Evolutionary conservation across 768 basidiomycete genomes (phyloP), one percentile per base, ranked within the genome.

Genomic region (Cystofilobasidium bisporidii): DNA sequence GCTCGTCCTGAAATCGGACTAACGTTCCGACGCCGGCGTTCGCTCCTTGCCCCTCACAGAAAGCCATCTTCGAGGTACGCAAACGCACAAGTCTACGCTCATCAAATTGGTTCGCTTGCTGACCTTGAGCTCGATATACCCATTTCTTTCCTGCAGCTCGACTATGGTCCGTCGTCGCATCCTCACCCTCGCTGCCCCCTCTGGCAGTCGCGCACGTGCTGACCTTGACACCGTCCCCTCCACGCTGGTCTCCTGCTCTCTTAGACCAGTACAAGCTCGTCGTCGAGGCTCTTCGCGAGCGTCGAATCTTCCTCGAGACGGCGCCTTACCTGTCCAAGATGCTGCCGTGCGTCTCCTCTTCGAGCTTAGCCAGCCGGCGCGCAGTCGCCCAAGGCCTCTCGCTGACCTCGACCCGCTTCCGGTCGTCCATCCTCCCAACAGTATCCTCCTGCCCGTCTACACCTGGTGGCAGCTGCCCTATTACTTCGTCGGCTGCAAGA

Each of bases 401-500:
- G 20, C 24, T 14, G 28, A 40, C 11, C 36, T 14, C 26, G 24
- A 9, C 10, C 30, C 48, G n/a, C 14, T n/a, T 33, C 41, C 17
- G 17, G 48, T 63, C 53, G 36, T 32, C 11, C 41, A 24, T 48
- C n/a, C n/a, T n/a, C n/a, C n/a, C n/a, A n/a, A n/a, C 69, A 77
- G 76, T 2, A 97, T 99, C 78, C 94, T 99, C 86, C 80, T 98
- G 20, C 94, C 94, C 9, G 83, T 98, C 59, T 97, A 99, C 83
- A 94, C 87, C 69, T 93, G 91, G 77, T 98, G 93, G 92, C 92
- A 97, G 74, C 82, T 97, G 18, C 94, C 94, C 0, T 99, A 98
- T 78, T 97, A 96, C 77, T 91, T 84, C 80, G 86, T 85, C 2
- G 94, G 94, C 4, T 92, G 89, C 80, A 98, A 97, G 79, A 80